Base-by-base conservation (phyloP, 78 protist species). In the Dictyostelium capitatum region DNA sequence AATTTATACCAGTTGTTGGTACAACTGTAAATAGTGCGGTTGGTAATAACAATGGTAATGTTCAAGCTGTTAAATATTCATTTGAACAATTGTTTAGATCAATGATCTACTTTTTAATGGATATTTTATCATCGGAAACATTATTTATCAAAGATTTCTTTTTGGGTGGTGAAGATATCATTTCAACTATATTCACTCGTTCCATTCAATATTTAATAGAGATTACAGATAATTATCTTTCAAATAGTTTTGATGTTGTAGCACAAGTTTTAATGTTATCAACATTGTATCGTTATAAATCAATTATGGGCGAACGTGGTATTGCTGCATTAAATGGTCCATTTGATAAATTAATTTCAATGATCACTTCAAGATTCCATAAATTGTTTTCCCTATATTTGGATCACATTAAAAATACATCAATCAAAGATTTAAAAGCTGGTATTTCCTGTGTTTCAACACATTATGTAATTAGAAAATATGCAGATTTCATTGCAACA, bases 151-250 rank as follows among this genome's bases (percentile, higher is more conserved):
- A 37, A 5, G 83, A 85, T n/a, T 85, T 85, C 77, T 85, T 85
- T 48, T 53, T 85, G 6, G 92, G 92, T 73, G 92, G 83, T 75
- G 83, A 85, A 48, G 92, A 85, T 75, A 54, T 85, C 30, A 85
- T 46, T 5, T 1, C 15, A 6, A 46, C 83, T 2, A 85, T 85
- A 7, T 85, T 85, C 50, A 23, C 62, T 4, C 79, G 47, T 46
- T 75, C 80, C 7, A 56, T 59, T 25, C 11, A 32, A 4, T 25
- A 53, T 19, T 43, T 85, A 28, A 59, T 59, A 37, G 83, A 73
- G 12, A 65, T 48, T 6, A 75, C 83, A 2, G 83, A 73, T 23
- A 41, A 46, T n/a, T 59, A 59, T 46, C 37, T 85, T 19, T 14
- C 17, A 2, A 67, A 75, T 19, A 85, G 59, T n/a, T 48, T 32